Base-by-base conservation (phyloP, 495 filamentous ascomycete genomes). In the Clavariopsis aquatica region DNA sequence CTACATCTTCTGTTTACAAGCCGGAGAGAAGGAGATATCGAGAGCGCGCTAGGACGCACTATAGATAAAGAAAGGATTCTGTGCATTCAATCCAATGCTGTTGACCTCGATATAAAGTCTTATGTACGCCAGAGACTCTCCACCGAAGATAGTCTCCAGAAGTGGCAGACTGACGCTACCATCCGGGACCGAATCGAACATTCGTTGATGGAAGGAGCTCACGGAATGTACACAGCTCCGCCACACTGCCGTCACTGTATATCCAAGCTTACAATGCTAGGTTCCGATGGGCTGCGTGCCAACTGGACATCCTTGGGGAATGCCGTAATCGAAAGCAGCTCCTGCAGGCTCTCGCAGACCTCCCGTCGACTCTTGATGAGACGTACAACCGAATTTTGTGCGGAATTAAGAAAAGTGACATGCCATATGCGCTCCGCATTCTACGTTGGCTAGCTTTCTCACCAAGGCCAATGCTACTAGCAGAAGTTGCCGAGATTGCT, bases 1-100 rank as follows among this genome's bases (percentile, higher is more conserved):
- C 20, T 71, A 15, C 69, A 69, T 49, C 8, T 71, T 12, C 56
- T 71, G 0, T 24, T 64, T 1, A 71, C 69, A 23, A 71, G 69
- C 47, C 49, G 66, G 12, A 65, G 36, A 45, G 69, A 69, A 45
- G 38, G 41, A 17, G 66, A 69, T 28, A 71, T 71, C 47, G 62
- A 69, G 45, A 29, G 8, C 26, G 20, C 62, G 15, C 52, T 71
- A 5, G 47, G 59, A 22, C 1, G 26, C 8, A 20, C 63, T 29
- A n/a, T 64, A 13, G 24, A 60, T 8, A 6, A 19, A 15, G 8
- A 51, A 23, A 55, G 66, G 27, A 49, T 45, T 26, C 46, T 69
- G 1, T 60, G 53, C 34, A 38, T 69, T 15, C 51, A 71, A 31
- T 60, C 27, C 49, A 31, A 59, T 1, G 29, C 62, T 20, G 62